phyloP scores from a whole-genome alignment of 2,329 filamentous ascomycete genomes.

The Penicillium verrucosum region DNA sequence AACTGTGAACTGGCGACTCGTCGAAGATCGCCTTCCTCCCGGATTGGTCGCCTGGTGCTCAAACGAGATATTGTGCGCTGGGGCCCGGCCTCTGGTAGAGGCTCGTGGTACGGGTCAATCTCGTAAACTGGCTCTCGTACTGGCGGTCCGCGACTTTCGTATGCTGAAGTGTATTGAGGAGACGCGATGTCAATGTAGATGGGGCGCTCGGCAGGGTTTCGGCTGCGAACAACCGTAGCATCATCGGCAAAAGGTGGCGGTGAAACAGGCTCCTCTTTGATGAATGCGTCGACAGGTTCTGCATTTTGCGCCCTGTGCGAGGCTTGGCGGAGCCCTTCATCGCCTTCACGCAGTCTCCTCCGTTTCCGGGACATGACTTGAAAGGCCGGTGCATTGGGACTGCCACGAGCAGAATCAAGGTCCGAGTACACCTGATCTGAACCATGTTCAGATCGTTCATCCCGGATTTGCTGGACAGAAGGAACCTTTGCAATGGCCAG shows the following conservation, averaged over 20 bases:
- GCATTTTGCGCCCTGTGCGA: conserved; percentile 34
- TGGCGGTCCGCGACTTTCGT: conserved; percentile 34
- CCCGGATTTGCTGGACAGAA: conserved; percentile 55
- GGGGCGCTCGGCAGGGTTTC: conserved; percentile 40
- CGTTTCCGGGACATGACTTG: conserved; percentile 51
- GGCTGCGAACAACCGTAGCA: conserved; percentile 36
- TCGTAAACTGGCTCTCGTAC: conserved; percentile 35
- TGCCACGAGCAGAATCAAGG: conserved; percentile 40
- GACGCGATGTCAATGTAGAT: conserved; percentile 50
- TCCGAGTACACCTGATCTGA: conserved; percentile 27
- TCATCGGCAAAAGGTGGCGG: conserved; percentile 55
- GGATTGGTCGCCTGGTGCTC: conserved; percentile 34
- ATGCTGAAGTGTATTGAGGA: conserved; percentile 37
- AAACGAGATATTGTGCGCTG: conserved; percentile 42
- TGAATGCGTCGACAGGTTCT: conserved; percentile 48
- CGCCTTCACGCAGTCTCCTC: conserved; percentile 46
- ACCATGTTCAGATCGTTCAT: conserved; percentile 40
- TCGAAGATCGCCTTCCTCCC: conserved; percentile 46
- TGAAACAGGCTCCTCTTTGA: conserved; percentile 63
- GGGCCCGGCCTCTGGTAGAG: conserved; percentile 32
- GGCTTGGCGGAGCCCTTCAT: conserved; percentile 32
- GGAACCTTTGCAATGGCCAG: conserved; percentile 53
- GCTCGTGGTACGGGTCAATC: conserved; percentile 33
- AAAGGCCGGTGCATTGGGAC: conserved; percentile 43
- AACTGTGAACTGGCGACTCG: conserved; percentile 48